Conservation (phyloP, 2,329 filamentous ascomycete genomes). For the Cordyceps fumosorosea region DNA sequence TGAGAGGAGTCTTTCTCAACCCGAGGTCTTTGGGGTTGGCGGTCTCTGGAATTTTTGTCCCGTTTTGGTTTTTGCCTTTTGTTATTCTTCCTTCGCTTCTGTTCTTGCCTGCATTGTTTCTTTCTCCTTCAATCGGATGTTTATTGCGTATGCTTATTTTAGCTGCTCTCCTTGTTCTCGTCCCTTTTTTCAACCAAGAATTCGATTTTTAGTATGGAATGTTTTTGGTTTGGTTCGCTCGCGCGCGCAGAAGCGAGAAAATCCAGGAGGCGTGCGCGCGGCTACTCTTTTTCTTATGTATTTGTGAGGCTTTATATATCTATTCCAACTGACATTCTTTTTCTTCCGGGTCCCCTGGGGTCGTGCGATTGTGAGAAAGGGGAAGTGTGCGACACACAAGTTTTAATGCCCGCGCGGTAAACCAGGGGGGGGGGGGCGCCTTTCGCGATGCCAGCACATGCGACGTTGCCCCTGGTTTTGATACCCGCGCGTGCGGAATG, state of each 20-base stretch:
- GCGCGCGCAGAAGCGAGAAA: too few relatives aligned
- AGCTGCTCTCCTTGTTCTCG: background rate
- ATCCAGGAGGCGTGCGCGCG: background rate
- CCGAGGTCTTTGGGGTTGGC: slow-evolving; percentile 7
- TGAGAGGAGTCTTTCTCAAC: background rate
- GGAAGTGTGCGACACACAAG: too few relatives aligned
- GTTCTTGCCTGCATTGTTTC: slow-evolving; percentile 8
- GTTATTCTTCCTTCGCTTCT: slow-evolving; percentile 4
- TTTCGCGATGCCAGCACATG: background rate
- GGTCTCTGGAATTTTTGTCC: slow-evolving; percentile 10
- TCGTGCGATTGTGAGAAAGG: too few relatives aligned
- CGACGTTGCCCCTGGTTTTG: background rate
- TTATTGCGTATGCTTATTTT: slow-evolving; percentile 9
- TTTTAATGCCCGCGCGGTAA: too few relatives aligned
- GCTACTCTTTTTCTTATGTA: background rate
- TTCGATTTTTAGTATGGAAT: background rate
- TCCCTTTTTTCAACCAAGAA: background rate
- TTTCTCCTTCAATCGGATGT: background rate
- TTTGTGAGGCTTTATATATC: background rate
- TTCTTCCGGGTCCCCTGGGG: background rate
- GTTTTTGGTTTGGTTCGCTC: too few relatives aligned
- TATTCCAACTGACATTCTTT: background rate
- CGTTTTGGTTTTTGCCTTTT: background rate
- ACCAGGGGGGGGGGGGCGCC: too few relatives aligned
- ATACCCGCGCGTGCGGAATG: background rate